Percentiles rank a stretch among this genome's conserved stretches.
phyloP scores from a whole-genome alignment of 257 asterid genomes.

The Primulina huaijiensis region DNA sequence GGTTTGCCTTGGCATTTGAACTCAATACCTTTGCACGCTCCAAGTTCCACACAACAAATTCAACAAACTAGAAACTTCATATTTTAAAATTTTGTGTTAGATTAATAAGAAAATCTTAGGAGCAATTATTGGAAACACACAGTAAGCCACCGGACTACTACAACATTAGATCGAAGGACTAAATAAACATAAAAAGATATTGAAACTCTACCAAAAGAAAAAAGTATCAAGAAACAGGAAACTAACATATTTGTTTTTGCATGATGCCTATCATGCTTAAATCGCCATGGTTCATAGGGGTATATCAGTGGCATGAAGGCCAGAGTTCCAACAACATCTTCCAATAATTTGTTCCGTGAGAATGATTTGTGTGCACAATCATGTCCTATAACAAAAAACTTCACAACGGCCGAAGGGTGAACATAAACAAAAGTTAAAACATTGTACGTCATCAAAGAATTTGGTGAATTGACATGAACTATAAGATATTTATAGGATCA shows the following conservation, averaged over 20 bases:
- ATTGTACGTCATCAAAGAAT: conserved; percentile 14
- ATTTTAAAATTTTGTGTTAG: not conserved
- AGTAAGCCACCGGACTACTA: conserved; percentile 1
- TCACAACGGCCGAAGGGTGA: conserved; percentile 30
- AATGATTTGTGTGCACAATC: conserved; percentile 99
- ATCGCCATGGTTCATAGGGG: conserved; percentile 98
- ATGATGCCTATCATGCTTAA: conserved; percentile 94
- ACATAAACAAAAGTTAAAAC: conserved; percentile 24
- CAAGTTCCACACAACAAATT: not conserved
- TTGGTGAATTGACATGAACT: not conserved
- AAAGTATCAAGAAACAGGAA: conserved; percentile 26
- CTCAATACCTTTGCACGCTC: not conserved
- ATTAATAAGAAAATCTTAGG: conserved; percentile 7
- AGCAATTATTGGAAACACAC: not conserved
- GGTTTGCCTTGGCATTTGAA: not conserved
- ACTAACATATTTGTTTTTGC: conserved; percentile 95
- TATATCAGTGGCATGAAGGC: conserved; percentile 89
- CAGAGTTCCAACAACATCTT: conserved; percentile 91
- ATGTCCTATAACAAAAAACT: conserved; percentile 98
- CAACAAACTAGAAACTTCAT: not conserved
- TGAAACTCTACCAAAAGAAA: not conserved
- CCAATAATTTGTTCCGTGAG: conserved; percentile 86
- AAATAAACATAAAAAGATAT: too few relatives aligned
- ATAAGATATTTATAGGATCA: not conserved
- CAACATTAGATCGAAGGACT: not conserved